phyloP scores from a whole-genome alignment of 768 basidiomycete genomes.

The Dentipellis fragilis region DNA sequence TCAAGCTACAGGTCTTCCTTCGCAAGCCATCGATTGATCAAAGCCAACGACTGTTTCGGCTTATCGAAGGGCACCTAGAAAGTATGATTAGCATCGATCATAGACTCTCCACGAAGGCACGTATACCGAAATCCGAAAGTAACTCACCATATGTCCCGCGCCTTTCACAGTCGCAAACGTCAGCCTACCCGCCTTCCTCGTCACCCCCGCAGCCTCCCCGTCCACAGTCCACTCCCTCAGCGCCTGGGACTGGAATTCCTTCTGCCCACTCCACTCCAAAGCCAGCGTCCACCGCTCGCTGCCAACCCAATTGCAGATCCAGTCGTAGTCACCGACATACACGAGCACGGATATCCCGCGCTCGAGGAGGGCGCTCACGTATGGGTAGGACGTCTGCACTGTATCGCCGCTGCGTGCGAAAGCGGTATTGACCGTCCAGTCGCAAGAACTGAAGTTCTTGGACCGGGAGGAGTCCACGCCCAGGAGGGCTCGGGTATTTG shows the following conservation, averaged over 20 bases:
- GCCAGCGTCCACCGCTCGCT: constrained; percentile 52
- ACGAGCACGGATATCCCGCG: constrained; percentile 42
- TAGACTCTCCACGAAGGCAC: background rate
- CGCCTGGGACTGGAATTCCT: constrained; percentile 31
- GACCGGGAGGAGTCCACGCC: constrained; percentile 47
- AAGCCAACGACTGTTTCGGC: too few relatives aligned
- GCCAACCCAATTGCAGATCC: constrained; percentile 53
- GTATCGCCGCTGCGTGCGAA: constrained; percentile 39
- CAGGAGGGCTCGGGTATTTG: constrained; percentile 40
- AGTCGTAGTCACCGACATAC: constrained; percentile 47
- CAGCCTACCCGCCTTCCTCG: constrained; percentile 42
- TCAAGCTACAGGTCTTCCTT: too few relatives aligned
- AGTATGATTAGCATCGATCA: too few relatives aligned
- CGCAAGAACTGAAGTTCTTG: constrained; percentile 31
- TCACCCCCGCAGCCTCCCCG: constrained; percentile 41
- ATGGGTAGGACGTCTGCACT: constrained; percentile 21
- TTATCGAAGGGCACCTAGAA: too few relatives aligned
- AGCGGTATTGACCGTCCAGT: constrained; percentile 30
- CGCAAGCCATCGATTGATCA: too few relatives aligned
- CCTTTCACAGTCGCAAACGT: constrained; percentile 53
- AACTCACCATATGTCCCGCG: constrained; percentile 62
- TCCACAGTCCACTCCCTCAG: constrained; percentile 47
- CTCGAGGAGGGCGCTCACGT: constrained; percentile 47
- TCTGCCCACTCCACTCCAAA: constrained; percentile 50
- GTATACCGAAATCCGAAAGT: background rate